Conservation (phyloP, 495 filamentous ascomycete genomes). For the Trichoderma erinaceum region DNA sequence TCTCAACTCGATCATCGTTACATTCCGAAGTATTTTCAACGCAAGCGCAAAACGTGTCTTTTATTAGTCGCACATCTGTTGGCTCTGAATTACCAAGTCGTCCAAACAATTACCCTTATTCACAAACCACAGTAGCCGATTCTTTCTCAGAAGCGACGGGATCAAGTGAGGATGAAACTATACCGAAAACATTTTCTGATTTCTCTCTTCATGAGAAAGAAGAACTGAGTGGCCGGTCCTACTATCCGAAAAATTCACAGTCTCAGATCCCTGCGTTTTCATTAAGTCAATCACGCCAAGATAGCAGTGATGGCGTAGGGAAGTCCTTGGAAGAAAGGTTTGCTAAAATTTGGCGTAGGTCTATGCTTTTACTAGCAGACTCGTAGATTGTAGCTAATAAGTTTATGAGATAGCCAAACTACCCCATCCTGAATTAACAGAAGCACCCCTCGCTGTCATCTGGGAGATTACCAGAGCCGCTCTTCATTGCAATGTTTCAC, state of each 20-base stretch:
- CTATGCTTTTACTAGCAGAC: background rate
- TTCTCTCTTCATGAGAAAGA: background rate
- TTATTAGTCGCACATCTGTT: background rate
- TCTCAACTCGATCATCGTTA: background rate
- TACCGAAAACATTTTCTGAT: background rate
- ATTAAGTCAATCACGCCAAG: background rate
- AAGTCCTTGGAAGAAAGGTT: slow-evolving; percentile 17
- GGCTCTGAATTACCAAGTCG: background rate
- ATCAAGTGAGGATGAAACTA: no score
- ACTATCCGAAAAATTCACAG: background rate
- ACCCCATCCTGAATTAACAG: slow-evolving; percentile 28
- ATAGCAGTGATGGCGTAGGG: background rate
- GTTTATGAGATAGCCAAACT: slow-evolving; percentile 27
- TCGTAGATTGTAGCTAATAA: background rate
- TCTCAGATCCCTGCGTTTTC: background rate
- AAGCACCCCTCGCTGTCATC: slow-evolving; percentile 36
- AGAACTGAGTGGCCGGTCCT: background rate
- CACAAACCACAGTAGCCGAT: background rate
- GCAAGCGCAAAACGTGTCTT: background rate
- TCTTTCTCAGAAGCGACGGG: background rate
- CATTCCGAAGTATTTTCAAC: slow-evolving; percentile 6
- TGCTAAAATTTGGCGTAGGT: slow-evolving; percentile 30
- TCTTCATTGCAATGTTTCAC: slow-evolving; percentile 34
- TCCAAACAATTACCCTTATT: background rate
- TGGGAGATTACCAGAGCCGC: slow-evolving; percentile 43